Evolutionary conservation across 1,139 yeast genomes (phyloP).

Genomic region (Yamadazyma spencermartinsiae): DNA sequence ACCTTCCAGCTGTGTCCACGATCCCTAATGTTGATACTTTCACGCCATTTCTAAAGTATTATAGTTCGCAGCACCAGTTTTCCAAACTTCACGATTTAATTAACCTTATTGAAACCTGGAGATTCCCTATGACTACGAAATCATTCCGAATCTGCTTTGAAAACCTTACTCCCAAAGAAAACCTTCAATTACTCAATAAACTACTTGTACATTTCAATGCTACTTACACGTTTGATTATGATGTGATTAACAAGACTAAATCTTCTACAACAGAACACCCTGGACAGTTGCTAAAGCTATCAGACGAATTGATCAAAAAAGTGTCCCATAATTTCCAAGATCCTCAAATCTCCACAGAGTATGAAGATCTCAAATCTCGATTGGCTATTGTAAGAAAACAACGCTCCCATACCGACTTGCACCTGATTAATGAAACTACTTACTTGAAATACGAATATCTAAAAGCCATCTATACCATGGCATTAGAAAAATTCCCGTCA

Average conservation of each 20-base stretch:
- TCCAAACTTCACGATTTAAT: constrained; percentile 6
- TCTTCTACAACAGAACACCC: not conserved
- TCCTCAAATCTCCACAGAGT: not conserved
- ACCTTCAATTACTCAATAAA: constrained; percentile 17
- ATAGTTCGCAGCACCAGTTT: constrained; percentile 11
- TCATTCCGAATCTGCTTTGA: constrained; percentile 19
- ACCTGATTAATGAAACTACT: constrained; percentile 23
- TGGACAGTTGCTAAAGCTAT: constrained; percentile 26
- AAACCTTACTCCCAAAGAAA: constrained; percentile 9
- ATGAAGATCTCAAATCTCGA: constrained; percentile 11
- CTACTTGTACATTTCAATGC: constrained; percentile 23
- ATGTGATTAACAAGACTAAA: constrained; percentile 11
- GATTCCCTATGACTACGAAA: constrained; percentile 30
- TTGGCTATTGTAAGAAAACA: constrained; percentile 7
- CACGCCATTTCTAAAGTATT: constrained; percentile 20
- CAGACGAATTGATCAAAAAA: constrained; percentile 18
- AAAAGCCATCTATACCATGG: constrained; percentile 18
- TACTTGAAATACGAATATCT: constrained; percentile 26
- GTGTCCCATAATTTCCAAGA: constrained; percentile 10
- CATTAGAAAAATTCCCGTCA: not conserved
- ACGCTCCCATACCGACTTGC: constrained; percentile 14
- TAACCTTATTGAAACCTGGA: constrained; percentile 16
- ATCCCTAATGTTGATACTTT: constrained; percentile 31
- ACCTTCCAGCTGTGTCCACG: constrained; percentile 14
- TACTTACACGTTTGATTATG: constrained; percentile 20